Evolutionary conservation across 164 flowering plant genomes (phyloP).

Genomic region (Nymphaea colorata): DNA sequence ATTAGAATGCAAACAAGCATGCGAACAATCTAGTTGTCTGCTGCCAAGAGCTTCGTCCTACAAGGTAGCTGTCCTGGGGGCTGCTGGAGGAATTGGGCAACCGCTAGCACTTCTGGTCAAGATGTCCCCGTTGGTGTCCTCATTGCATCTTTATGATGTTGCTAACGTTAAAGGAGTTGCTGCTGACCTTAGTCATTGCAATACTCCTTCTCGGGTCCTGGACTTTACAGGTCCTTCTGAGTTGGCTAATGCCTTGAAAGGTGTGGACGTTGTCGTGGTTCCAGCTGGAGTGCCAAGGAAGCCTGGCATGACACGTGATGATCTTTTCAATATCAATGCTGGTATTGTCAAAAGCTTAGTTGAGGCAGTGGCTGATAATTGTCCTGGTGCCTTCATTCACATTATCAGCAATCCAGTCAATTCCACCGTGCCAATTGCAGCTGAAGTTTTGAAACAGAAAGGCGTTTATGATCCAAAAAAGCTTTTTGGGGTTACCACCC

Average conservation of each 20-base stretch:
- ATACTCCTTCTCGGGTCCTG: constrained; percentile 8
- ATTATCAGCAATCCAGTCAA: constrained; percentile 37
- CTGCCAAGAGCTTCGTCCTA: constrained; percentile 11
- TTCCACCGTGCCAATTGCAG: constrained; percentile 43
- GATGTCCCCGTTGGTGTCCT: constrained; percentile 16
- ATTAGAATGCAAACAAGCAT: neutral
- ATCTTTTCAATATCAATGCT: constrained; percentile 35
- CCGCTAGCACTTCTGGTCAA: constrained; percentile 16
- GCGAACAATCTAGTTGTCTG: neutral
- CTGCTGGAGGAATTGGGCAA: constrained; percentile 35
- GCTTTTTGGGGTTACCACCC: constrained; percentile 19
- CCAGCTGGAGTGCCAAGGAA: constrained; percentile 34
- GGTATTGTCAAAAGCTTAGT: constrained; percentile 25
- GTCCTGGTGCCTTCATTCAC: constrained; percentile 33
- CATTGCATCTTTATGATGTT: constrained; percentile 14
- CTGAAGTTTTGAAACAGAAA: constrained; percentile 35
- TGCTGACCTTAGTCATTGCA: constrained; percentile 14
- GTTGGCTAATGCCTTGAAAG: constrained; percentile 9
- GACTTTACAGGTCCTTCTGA: constrained; percentile 9
- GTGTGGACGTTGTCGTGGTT: constrained; percentile 22
- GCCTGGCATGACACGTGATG: constrained; percentile 34
- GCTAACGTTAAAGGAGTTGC: constrained; percentile 17
- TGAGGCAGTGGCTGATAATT: constrained; percentile 22
- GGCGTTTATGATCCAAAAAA: constrained; percentile 36
- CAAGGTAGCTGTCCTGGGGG: constrained; percentile 30